These are phyloP conservation scores for Selaginella moellendorffii DNA, from an alignment of 75 land plant genomes.

Conservation along the genomic window DNA sequence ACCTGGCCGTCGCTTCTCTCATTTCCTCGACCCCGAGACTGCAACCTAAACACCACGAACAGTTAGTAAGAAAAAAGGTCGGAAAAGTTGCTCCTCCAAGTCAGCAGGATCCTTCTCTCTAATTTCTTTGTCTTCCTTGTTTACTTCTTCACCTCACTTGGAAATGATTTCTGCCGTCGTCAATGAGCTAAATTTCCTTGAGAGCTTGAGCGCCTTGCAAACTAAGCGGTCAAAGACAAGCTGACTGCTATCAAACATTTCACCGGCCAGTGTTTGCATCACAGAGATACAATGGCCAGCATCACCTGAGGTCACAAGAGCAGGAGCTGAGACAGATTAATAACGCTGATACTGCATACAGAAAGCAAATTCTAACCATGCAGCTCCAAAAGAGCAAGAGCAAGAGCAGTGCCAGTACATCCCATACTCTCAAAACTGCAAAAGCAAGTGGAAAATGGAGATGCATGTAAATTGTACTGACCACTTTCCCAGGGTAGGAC, in stretches of 20 bases:
- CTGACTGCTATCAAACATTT: constrained; percentile 97
- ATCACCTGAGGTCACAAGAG: constrained; percentile 63
- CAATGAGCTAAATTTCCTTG: too few species aligned
- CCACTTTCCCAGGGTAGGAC: constrained; percentile 99
- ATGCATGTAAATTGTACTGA: constrained; percentile 21
- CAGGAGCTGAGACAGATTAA: constrained; percentile 40
- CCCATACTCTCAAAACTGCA: constrained; percentile 95
- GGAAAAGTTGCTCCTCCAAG: background rate
- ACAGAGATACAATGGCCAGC: constrained; percentile 80
- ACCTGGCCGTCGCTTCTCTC: constrained; percentile 70
- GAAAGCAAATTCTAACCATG: constrained; percentile 66
- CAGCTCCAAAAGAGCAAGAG: constrained; percentile 87
- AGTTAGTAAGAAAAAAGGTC: too few species aligned
- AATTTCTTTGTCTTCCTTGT: background rate
- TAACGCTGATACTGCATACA: background rate
- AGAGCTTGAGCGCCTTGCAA: constrained; percentile 31
- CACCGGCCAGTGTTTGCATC: constrained; percentile 74
- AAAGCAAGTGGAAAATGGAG: background rate
- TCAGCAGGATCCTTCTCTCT: too few species aligned
- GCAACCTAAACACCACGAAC: constrained; percentile 62
- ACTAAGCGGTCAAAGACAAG: constrained; percentile 55
- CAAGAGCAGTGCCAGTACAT: constrained; percentile 88
- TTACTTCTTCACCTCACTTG: background rate
- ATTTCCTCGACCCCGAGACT: constrained; percentile 60
- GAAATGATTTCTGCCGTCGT: background rate